Conservation (phyloP, 345 rosid species). For the Rhodomyrtus tomentosa region DNA sequence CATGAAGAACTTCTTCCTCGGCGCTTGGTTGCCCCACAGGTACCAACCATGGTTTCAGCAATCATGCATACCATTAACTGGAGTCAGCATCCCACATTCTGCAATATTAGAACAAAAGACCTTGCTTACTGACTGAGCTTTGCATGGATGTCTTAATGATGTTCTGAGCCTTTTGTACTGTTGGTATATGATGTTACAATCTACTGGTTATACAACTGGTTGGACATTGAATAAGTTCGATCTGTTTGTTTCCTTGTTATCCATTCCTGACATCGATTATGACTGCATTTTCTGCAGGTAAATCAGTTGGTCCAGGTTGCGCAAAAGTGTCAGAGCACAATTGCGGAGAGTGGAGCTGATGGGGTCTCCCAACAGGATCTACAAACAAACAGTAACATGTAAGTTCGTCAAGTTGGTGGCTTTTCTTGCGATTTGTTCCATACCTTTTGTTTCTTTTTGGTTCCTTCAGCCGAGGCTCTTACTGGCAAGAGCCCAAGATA, state of each 20-base stretch:
- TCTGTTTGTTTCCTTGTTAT: background rate
- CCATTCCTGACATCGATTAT: background rate
- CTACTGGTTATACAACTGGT: background rate
- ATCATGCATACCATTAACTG: background rate
- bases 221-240: background rate
- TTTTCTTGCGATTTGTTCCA: background rate
- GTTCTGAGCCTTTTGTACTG: background rate
- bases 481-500: background rate
- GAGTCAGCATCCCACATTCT: background rate
- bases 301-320: conserved; percentile 91
- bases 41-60: conserved; percentile 7
- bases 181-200: background rate
- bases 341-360: conserved; percentile 82
- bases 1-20: conserved; percentile 98
- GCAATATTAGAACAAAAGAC: background rate
- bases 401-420: conserved; percentile 9
- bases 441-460: background rate
- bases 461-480: background rate
- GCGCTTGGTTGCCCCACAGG: conserved; percentile 94
- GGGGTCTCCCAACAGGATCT: conserved; percentile 84
- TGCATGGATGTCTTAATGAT: background rate
- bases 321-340: conserved; percentile 89
- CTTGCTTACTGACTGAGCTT: background rate
- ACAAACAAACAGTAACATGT: conserved; percentile 93
- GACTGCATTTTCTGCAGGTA: conserved; percentile 35